Percentiles rank a stretch among this genome's conserved stretches.
These are phyloP conservation scores for Angomonas ambiguus DNA, from an alignment of 208 protist species.

Conservation along the genomic window DNA sequence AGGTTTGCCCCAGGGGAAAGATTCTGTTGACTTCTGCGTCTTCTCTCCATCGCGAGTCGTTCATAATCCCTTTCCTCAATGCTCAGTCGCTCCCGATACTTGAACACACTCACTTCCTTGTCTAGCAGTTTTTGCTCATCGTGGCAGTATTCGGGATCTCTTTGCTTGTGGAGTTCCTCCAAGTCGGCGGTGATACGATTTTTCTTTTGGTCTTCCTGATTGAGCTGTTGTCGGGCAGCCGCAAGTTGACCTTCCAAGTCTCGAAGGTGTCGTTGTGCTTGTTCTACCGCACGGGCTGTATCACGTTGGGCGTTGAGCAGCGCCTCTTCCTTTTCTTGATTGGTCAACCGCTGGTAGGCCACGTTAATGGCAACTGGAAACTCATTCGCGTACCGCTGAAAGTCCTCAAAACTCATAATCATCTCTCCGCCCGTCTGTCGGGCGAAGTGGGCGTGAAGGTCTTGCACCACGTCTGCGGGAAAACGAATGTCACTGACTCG, in stretches of 20 bases:
- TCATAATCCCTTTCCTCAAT: slow-evolving; percentile 74
- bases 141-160: slow-evolving; percentile 40
- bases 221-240: slow-evolving; percentile 26
- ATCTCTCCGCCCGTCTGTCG: slow-evolving; percentile 5
- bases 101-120: slow-evolving; percentile 78
- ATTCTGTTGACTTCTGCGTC: slow-evolving; percentile 20
- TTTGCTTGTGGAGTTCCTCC: slow-evolving; percentile 35
- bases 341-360: slow-evolving; percentile 60
- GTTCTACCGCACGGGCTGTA: slow-evolving; percentile 21
- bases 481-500: slow-evolving; percentile 47
- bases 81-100: slow-evolving; percentile 57
- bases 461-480: slow-evolving; percentile 45
- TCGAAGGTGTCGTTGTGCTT: slow-evolving; percentile 32
- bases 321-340: slow-evolving; percentile 44
- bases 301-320: slow-evolving; percentile 45
- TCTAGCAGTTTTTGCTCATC: slow-evolving; percentile 71
- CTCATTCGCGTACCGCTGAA: slow-evolving; percentile 52
- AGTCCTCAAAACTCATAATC: slow-evolving; percentile 42
- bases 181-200: slow-evolving; percentile 42
- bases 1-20: not conserved
- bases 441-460: slow-evolving; percentile 54
- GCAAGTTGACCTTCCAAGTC: slow-evolving; percentile 45
- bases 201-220: slow-evolving; percentile 34
- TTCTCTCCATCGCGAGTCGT: slow-evolving; percentile 55
- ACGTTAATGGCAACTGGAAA: slow-evolving; percentile 70